A percentile compares a stretch with the other conserved stretches of the same genome.
These are phyloP conservation scores for Pisolithus thermaeus DNA, from an alignment of 1,284 basidiomycete genomes.

Conservation along the genomic window DNA sequence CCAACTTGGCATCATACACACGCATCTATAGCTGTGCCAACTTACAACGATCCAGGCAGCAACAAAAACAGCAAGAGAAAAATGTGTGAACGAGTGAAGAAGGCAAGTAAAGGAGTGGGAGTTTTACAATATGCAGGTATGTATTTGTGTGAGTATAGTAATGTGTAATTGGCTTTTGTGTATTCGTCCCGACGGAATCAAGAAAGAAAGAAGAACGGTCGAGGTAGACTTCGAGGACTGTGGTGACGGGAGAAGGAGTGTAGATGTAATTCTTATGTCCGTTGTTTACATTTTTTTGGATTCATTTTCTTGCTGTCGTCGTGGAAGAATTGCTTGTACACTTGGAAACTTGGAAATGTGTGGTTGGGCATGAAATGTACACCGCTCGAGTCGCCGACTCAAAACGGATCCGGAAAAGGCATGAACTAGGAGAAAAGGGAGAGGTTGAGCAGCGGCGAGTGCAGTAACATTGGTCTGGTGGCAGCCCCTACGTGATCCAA, in stretches of 20 bases:
- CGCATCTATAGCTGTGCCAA: too few species aligned
- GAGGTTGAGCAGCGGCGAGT: too few species aligned
- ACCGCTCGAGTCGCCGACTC: neutral
- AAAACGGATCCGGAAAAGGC: neutral
- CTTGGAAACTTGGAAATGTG: too few species aligned
- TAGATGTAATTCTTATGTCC: neutral
- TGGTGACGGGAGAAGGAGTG: neutral
- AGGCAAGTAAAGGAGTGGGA: too few species aligned
- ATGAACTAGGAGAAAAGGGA: neutral
- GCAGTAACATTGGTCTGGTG: neutral
- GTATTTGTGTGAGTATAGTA: neutral
- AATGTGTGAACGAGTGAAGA: too few species aligned
- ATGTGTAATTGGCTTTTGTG: neutral
- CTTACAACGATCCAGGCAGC: too few species aligned
- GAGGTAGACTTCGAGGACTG: neutral
- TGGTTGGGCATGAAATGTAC: neutral
- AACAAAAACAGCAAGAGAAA: too few species aligned
- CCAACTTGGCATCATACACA: too few species aligned
- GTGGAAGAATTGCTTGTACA: too few species aligned
- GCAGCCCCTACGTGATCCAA: neutral
- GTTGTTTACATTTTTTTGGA: too few species aligned
- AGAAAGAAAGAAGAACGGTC: neutral
- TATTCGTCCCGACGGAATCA: neutral
- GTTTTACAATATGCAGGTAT: neutral
- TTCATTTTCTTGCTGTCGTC: too few species aligned